These are phyloP conservation scores for barley (Hordeum vulgare) DNA, from an alignment of 176 grass and related monocot species.

Conservation along the genomic window MorexV3_pseudomolecules_assembly NC_058522.1:449271669-449272168, in stretches of 20 bases:
- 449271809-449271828: constrained; percentile 3
- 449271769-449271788: neutral
- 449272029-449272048: constrained; percentile 78
- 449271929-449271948: neutral
- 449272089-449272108: neutral
- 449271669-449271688: neutral
- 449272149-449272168: neutral
- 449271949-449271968: neutral
- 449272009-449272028: constrained; percentile 89
- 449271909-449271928: neutral
- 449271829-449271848: neutral
- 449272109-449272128: neutral
- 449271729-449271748: neutral
- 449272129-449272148: neutral
- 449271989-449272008: constrained; percentile 51
- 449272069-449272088: neutral
- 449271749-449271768: neutral
- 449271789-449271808: neutral
- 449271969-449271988: neutral
- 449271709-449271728: neutral
- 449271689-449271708: neutral
- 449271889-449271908: neutral
- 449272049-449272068: constrained; percentile 1
- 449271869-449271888: neutral
- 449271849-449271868: neutral